phyloP scores from a whole-genome alignment of 2,329 filamentous ascomycete species.

The Purpureocillium lavendulum region DNA sequence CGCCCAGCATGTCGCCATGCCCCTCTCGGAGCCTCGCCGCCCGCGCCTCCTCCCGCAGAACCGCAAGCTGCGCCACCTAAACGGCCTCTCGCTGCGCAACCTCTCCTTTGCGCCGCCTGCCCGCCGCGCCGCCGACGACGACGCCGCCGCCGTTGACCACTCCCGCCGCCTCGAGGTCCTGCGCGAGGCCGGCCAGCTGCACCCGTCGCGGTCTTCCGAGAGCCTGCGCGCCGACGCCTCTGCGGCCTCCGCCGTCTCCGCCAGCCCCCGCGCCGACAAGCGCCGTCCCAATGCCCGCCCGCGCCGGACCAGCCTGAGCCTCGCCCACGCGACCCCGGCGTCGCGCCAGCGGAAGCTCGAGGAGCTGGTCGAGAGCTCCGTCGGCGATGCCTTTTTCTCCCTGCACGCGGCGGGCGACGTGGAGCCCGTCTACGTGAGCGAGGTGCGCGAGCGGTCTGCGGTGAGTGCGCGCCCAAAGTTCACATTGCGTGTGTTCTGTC shows the following conservation, averaged over 20 bases:
- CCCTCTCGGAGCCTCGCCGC: constrained; percentile 28
- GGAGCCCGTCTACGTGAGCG: constrained; percentile 85
- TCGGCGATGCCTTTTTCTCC: constrained; percentile 86
- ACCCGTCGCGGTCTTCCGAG: constrained; percentile 48
- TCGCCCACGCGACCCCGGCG: constrained; percentile 36
- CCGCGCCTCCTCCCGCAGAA: constrained; percentile 62
- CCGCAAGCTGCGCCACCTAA: constrained; percentile 78
- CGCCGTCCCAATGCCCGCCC: constrained; percentile 14
- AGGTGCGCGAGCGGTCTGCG: constrained; percentile 69
- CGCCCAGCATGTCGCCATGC: constrained; percentile 19
- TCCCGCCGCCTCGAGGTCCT: constrained; percentile 55
- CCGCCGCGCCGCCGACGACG: constrained; percentile 70
- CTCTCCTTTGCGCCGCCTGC: constrained; percentile 56
- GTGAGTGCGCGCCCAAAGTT: constrained; percentile 24
- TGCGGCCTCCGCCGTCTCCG: too few relatives aligned
- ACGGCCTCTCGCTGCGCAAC: constrained; percentile 81
- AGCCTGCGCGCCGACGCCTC: constrained; percentile 29
- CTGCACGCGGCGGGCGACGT: constrained; percentile 59
- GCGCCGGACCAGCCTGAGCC: constrained; percentile 40
- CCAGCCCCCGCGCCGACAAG: constrained; percentile 6
- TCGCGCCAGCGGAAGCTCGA: constrained; percentile 68
- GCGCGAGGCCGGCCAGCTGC: constrained; percentile 37
- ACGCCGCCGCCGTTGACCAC: constrained; percentile 50
- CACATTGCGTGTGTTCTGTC: too few relatives aligned
- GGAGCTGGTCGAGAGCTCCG: constrained; percentile 57